Evolutionary conservation across 352 stramenopile genomes (phyloP).

Genomic region (Pythium angustatum): DNA sequence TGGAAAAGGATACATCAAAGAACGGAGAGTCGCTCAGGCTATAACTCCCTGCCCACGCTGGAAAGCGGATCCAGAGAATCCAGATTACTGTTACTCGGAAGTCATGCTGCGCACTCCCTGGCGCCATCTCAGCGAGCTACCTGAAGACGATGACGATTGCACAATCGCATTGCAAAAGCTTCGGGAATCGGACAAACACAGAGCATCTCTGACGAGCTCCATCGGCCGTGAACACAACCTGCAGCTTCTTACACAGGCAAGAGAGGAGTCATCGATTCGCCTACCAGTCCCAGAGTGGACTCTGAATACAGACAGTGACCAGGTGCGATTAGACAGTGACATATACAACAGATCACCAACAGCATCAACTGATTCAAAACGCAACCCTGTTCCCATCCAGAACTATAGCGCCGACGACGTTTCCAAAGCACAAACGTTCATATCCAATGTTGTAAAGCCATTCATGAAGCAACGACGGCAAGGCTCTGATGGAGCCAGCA

Average conservation of each 20-base stretch:
- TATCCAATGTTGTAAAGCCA: slow-evolving; percentile 1
- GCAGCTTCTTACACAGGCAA: neutral
- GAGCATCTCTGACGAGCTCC: neutral
- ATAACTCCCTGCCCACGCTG: neutral
- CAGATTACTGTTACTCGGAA: neutral
- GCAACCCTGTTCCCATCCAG: too few relatives aligned
- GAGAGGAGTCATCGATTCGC: neutral
- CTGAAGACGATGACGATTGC: neutral
- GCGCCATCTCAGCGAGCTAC: neutral
- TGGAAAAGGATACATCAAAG: neutral
- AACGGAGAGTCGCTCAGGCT: neutral
- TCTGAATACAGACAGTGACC: neutral
- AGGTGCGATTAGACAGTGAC: too few relatives aligned
- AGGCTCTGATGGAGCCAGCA: neutral
- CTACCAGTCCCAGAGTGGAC: neutral
- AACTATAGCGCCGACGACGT: too few relatives aligned
- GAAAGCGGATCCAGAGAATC: neutral
- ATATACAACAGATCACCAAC: neutral
- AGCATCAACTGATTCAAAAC: neutral
- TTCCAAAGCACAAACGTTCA: neutral
- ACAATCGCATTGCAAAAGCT: neutral
- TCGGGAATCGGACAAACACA: neutral
- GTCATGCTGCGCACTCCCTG: neutral
- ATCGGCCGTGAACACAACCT: neutral
- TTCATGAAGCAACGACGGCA: neutral